These are phyloP conservation scores for Termitomyces heimii DNA, from an alignment of 768 basidiomycete species.

Conservation along the genomic window DNA sequence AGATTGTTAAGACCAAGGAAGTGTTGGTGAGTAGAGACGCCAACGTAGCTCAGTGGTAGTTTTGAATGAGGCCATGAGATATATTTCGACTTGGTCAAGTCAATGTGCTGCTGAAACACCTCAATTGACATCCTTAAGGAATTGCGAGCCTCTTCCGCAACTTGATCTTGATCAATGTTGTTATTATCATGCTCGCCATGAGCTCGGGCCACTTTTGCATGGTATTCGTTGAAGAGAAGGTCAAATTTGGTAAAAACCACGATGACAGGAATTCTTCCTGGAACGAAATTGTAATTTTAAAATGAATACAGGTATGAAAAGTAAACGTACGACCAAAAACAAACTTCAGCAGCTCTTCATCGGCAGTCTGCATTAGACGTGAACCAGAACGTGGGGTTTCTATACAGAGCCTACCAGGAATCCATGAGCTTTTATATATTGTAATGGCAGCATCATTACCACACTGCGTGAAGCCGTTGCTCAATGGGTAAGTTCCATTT, in stretches of 20 bases:
- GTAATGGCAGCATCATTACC: not conserved
- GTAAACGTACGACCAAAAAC: not conserved
- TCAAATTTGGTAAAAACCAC: not conserved
- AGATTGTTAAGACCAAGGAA: not conserved
- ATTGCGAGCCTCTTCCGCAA: not conserved
- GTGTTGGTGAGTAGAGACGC: not conserved
- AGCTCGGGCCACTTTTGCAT: not conserved
- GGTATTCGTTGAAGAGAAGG: not conserved
- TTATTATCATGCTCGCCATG: not conserved
- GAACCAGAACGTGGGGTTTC: constrained; percentile 1
- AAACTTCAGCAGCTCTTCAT: not conserved
- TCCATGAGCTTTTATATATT: not conserved
- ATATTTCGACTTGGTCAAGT: not conserved
- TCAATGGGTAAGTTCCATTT: not conserved
- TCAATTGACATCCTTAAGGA: not conserved
- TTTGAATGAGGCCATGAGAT: not conserved
- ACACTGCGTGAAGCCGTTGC: not conserved
- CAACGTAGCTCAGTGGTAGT: not conserved
- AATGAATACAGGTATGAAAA: not conserved
- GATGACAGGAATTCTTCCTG: not conserved
- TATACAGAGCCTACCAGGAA: not conserved
- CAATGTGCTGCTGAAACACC: not conserved
- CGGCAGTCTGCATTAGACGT: not conserved
- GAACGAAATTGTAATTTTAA: not conserved
- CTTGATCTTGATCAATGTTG: not conserved